Conservation (phyloP, 2,329 filamentous ascomycete species). For the Fusarium bulbicola region DNA sequence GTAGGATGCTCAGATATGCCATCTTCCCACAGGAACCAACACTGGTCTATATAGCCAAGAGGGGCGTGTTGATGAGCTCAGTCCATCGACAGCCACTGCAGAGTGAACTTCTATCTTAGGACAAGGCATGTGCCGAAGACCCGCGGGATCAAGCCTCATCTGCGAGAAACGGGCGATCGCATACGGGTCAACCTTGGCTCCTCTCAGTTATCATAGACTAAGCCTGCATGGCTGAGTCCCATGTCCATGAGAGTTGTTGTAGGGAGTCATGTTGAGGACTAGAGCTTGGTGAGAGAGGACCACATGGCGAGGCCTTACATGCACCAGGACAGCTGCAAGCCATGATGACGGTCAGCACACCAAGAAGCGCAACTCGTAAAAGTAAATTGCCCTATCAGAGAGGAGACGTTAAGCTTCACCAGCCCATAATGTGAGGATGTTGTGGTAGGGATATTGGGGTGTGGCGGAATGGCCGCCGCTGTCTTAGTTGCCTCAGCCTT, state of each 20-base stretch:
- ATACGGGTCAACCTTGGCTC: background rate
- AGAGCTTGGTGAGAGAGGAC: constrained; percentile 7
- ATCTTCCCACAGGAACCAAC: background rate
- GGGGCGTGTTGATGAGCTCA: background rate
- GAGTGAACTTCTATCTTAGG: background rate
- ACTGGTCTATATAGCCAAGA: constrained; percentile 30
- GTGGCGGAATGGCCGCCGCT: background rate
- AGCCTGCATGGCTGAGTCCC: constrained; percentile 1
- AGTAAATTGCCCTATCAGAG: constrained; percentile 8
- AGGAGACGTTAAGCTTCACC: background rate
- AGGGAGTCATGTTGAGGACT: constrained; percentile 7
- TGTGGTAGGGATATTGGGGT: background rate
- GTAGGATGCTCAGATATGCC: background rate
- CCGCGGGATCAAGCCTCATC: constrained; percentile 20
- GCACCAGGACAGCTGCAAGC: constrained; percentile 25
- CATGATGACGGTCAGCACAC: constrained; percentile 25
- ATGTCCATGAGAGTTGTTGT: constrained; percentile 7
- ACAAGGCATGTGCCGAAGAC: constrained; percentile 23
- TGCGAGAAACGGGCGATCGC: constrained; percentile 7
- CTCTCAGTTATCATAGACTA: background rate
- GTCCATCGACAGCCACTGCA: constrained; percentile 12
- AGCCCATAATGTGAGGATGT: background rate
- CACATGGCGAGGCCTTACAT: constrained; percentile 26
- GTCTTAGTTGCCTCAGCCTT: constrained; percentile 10
- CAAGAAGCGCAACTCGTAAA: constrained; percentile 7